Evolutionary conservation across 2,329 filamentous ascomycete genomes (phyloP).

Genomic region (Grosmannia clavigera): DNA sequence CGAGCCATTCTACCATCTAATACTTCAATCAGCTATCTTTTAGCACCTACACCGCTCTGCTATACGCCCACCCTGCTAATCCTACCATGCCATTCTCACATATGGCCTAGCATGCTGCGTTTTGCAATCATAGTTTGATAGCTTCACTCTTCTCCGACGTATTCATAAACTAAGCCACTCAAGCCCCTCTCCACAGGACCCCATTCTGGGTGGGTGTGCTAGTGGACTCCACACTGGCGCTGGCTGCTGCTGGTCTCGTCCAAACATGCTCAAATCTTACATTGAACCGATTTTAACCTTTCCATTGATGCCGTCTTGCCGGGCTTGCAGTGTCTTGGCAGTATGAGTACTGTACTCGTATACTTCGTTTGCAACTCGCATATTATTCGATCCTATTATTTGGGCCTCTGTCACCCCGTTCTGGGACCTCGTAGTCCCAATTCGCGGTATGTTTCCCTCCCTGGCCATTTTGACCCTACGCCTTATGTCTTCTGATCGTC

Average conservation of each 20-base stretch:
- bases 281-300: not conserved
- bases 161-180: not conserved
- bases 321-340: too few species aligned
- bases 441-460: not conserved
- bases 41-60: too few species aligned
- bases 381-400: not conserved
- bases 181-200: not conserved
- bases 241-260: not conserved
- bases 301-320: not conserved
- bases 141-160: not conserved
- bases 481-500: not conserved
- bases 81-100: too few species aligned
- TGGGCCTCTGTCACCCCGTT: not conserved
- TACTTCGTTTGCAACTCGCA: not conserved
- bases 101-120: too few species aligned
- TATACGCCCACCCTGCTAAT: too few species aligned
- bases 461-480: not conserved
- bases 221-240: not conserved
- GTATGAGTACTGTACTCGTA: too few species aligned
- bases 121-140: not conserved
- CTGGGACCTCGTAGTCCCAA: not conserved
- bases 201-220: not conserved
- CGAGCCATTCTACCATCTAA: too few species aligned
- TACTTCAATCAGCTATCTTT: too few species aligned
- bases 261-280: not conserved